These are phyloP conservation scores for Yarrowia sp. DNA, from an alignment of 805 yeast species.

Conservation along the genomic window DNA sequence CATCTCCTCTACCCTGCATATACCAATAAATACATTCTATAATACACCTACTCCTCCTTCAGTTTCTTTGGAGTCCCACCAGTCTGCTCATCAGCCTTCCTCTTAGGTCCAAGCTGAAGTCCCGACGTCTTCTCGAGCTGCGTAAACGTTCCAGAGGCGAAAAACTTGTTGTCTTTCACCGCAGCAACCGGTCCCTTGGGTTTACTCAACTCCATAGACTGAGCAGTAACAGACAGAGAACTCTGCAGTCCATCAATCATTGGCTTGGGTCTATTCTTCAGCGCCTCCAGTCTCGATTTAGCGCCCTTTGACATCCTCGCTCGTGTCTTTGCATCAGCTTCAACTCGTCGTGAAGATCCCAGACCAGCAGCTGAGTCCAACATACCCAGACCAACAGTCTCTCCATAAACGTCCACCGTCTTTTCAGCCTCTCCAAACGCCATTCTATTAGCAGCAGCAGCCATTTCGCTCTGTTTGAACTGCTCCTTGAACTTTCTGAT, in stretches of 20 bases:
- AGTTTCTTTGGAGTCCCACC: neutral
- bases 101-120: slow-evolving; percentile 9
- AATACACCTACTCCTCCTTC: neutral
- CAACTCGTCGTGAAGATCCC: slow-evolving; percentile 33
- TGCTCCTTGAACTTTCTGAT: slow-evolving; percentile 78
- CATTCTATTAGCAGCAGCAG: slow-evolving; percentile 80
- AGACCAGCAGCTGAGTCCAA: slow-evolving; percentile 39
- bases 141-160: slow-evolving; percentile 16
- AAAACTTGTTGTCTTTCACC: neutral
- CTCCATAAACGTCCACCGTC: slow-evolving; percentile 67
- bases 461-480: slow-evolving; percentile 73
- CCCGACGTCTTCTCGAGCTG: slow-evolving; percentile 7
- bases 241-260: slow-evolving; percentile 25
- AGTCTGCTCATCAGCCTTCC: neutral
- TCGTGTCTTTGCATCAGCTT: slow-evolving; percentile 47
- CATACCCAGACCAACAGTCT: slow-evolving; percentile 74
- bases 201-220: slow-evolving; percentile 12
- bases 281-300: neutral
- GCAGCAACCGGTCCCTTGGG: neutral
- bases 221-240: slow-evolving; percentile 1
- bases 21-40: neutral
- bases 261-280: slow-evolving; percentile 12
- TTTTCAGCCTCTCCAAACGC: slow-evolving; percentile 76
- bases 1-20: neutral
- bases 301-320: slow-evolving; percentile 58